A percentile compares a stretch with the other conserved stretches of the same genome.
phyloP scores from a whole-genome alignment of 78 protist genomes.

The Monosiga brevicollis region DNA sequence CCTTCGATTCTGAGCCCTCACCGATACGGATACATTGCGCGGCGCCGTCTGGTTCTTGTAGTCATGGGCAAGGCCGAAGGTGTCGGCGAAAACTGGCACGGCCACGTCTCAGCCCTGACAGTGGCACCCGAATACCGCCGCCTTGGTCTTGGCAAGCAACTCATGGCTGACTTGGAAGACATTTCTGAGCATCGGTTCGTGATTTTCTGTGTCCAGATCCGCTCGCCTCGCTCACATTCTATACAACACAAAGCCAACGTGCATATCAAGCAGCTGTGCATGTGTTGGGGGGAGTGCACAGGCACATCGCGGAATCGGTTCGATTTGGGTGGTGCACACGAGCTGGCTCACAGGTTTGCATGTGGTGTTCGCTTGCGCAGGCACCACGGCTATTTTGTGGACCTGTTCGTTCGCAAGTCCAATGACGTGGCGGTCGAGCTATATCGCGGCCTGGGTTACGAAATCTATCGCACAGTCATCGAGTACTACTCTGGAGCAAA shows the following conservation, averaged over 20 bases:
- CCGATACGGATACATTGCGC: not conserved
- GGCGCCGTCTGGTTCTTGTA: not conserved
- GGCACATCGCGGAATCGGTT: too few relatives aligned
- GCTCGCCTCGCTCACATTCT: not conserved
- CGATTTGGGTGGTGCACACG: not conserved
- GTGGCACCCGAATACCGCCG: constrained; percentile 88
- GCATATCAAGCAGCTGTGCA: not conserved
- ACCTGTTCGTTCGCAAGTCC: constrained; percentile 85
- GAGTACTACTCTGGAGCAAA: constrained; percentile 78
- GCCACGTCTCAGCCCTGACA: constrained; percentile 94
- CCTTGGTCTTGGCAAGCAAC: constrained; percentile 60
- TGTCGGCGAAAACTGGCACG: constrained; percentile 76
- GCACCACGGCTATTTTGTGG: constrained; percentile 86
- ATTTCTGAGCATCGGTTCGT: constrained; percentile 63
- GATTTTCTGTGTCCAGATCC: too few relatives aligned
- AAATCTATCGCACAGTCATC: constrained; percentile 67
- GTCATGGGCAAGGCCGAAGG: constrained; percentile 86
- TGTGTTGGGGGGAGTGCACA: too few relatives aligned
- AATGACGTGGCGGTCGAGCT: constrained; percentile 81
- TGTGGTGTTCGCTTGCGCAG: not conserved
- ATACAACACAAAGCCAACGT: not conserved
- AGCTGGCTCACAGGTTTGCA: too few relatives aligned
- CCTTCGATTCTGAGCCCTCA: not conserved
- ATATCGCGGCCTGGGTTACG: constrained; percentile 80
- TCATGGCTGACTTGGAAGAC: constrained; percentile 83